Evolutionary conservation across 805 yeast species (phyloP), one percentile per base, ranked within the genome.

Genomic region (Metschnikowia anglica): DNA sequence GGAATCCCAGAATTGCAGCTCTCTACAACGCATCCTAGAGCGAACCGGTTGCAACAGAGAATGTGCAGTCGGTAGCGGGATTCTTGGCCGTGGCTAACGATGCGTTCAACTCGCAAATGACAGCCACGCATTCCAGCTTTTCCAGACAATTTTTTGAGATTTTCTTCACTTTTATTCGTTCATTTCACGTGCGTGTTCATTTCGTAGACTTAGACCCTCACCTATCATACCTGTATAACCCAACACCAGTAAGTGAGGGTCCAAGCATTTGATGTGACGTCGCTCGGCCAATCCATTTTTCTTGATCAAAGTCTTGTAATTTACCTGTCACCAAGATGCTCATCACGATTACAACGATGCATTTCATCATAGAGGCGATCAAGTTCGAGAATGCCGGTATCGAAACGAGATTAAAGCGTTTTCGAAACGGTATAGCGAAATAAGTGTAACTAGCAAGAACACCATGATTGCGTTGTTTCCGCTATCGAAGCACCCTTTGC

Each of bases 361-460:
- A 79, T 65, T 89, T 89, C 79, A 89, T 77, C 77, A 89, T 76
- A 32, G 87, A 81, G 2, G 96, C 96, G 44, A 89, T 82, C 2
- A 95, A 85, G 63, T 88, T 89, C 2, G 93, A 79, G 10, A 89
- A 81, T 0, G 97, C 87, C 2, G 95, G 85, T 5, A 89, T 74
- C 58, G 83, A 62, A 86, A 87, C 12, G 95, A 88, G 29, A 89
- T 71, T 59, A 88, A 66, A 30, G 90, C 83, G 64, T 89, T 97
- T 28, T 78, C 58, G 53, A 86, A 89, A 63, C 88, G 95, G 12
- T 86, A 79, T 12, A 83, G 54, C 3, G 96, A 93, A 59, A 87
- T 85, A 3, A 83, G 52, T 12, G 81, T 46, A 13, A 87, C 67
- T 20, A 83, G 61, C 44, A 74, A 79, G 34, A 58, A 62, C 45